These are phyloP conservation scores for Colletotrichum sp. DNA, from an alignment of 2,329 filamentous ascomycete genomes.

Conservation along the genomic window DNA sequence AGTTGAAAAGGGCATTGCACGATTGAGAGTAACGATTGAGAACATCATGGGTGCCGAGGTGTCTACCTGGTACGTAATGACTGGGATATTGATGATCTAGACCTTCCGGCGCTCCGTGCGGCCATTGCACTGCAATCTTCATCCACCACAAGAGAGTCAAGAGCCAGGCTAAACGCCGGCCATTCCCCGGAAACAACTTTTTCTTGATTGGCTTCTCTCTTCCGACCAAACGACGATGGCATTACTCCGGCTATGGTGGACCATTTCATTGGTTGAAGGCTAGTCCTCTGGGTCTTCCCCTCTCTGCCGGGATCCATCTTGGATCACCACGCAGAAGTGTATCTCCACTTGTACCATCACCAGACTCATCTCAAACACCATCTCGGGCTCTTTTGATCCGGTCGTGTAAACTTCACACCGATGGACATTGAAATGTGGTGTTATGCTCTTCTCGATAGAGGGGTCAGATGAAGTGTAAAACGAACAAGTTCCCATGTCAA, in stretches of 20 bases:
- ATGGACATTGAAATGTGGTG: background rate
- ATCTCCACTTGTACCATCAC: background rate
- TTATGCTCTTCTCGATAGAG: background rate
- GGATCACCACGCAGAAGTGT: background rate
- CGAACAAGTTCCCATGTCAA: accelerated
- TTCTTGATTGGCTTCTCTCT: background rate
- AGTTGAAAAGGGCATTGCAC: background rate
- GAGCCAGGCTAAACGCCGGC: background rate
- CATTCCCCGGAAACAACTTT: background rate
- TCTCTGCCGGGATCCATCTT: background rate
- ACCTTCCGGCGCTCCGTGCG: too few relatives aligned
- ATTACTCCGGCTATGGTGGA: background rate
- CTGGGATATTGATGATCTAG: background rate
- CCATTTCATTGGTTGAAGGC: background rate
- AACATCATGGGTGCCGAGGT: background rate
- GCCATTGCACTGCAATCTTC: background rate
- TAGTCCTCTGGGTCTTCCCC: background rate
- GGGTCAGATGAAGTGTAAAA: background rate
- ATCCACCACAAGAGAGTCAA: background rate
- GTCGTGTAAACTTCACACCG: background rate
- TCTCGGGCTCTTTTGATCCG: background rate
- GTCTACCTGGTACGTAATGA: background rate
- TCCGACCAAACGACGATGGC: background rate
- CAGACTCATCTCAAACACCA: background rate
- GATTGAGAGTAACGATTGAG: background rate